Conservation (phyloP, 1,284 basidiomycete species). For the Boletus albobrunnescens region DNA sequence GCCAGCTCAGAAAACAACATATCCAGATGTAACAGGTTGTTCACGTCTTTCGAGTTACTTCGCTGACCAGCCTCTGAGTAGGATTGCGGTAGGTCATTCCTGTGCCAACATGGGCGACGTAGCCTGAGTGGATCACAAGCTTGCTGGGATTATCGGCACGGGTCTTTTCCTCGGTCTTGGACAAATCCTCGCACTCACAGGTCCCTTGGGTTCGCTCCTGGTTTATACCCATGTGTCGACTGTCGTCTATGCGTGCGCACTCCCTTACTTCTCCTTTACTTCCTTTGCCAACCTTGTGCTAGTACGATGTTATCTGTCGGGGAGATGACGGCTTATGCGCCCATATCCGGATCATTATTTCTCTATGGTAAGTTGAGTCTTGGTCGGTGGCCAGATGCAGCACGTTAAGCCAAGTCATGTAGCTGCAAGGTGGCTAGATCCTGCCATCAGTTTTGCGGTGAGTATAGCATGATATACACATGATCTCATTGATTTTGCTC, state of each 20-base stretch:
- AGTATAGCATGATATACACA: conserved; percentile 18
- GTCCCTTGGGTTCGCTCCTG: conserved; percentile 59
- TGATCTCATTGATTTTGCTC: neutral
- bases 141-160: conserved; percentile 72
- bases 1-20: conserved; percentile 23
- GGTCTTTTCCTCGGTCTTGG: conserved; percentile 83
- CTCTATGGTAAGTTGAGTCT: conserved; percentile 46
- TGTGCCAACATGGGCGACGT: neutral
- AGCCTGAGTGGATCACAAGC: conserved; percentile 37
- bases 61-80: conserved; percentile 22
- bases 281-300: conserved; percentile 2
- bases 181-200: conserved; percentile 49
- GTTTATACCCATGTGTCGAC: conserved; percentile 60
- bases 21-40: conserved; percentile 25
- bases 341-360: conserved; percentile 71
- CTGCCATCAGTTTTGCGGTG: conserved; percentile 67
- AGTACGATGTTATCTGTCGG: conserved; percentile 61
- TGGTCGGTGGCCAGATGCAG: neutral
- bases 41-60: too few relatives aligned
- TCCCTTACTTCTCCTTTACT: neutral
- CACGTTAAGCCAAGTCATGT: neutral
- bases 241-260: conserved; percentile 55
- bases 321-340: conserved; percentile 70
- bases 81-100: conserved; percentile 51
- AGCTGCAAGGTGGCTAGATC: conserved; percentile 73